phyloP scores from a whole-genome alignment of 2,329 filamentous ascomycete species.

The Fusarium tanahbumbuense region DNA sequence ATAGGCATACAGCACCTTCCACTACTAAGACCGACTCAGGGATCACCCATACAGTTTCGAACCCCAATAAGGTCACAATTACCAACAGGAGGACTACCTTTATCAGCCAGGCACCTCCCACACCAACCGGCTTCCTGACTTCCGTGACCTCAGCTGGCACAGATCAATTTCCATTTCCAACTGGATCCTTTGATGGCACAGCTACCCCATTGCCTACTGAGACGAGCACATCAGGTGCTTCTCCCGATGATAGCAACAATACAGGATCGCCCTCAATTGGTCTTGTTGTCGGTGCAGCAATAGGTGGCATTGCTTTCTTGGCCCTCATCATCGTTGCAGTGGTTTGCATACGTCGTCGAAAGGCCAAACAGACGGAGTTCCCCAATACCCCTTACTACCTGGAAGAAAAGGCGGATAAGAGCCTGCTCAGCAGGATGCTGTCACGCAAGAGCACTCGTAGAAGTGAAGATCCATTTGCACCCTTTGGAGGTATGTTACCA shows the following conservation, averaged over 20 bases:
- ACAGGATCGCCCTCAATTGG: slow-evolving; percentile 44
- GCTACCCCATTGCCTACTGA: slow-evolving; percentile 21
- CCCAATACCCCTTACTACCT: slow-evolving; percentile 27
- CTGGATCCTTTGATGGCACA: slow-evolving; percentile 20
- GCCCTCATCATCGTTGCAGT: slow-evolving; percentile 41
- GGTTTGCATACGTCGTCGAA: slow-evolving; percentile 40
- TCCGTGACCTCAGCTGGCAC: slow-evolving; percentile 18
- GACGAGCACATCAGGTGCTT: slow-evolving; percentile 4
- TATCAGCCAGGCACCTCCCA: slow-evolving; percentile 42
- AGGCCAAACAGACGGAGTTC: slow-evolving; percentile 1
- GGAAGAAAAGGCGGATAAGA: slow-evolving; percentile 46
- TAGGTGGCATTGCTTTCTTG: slow-evolving; percentile 47
- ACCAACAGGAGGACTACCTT: slow-evolving; percentile 51
- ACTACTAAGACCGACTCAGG: slow-evolving; percentile 53
- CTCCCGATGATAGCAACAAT: neutral
- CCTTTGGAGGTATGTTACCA: slow-evolving; percentile 57
- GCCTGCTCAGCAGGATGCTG: slow-evolving; percentile 38
- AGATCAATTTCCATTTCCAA: slow-evolving; percentile 1
- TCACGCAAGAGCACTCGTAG: slow-evolving; percentile 45
- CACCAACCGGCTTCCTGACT: slow-evolving; percentile 17
- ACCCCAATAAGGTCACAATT: slow-evolving; percentile 50
- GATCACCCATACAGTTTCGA: slow-evolving; percentile 52
- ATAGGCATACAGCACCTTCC: slow-evolving; percentile 8
- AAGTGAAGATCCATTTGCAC: slow-evolving; percentile 55
- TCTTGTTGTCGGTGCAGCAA: slow-evolving; percentile 50